These are phyloP conservation scores for Friedmanniomyces endolithicus DNA, from an alignment of 495 filamentous ascomycete genomes.

Conservation along the genomic window DNA sequence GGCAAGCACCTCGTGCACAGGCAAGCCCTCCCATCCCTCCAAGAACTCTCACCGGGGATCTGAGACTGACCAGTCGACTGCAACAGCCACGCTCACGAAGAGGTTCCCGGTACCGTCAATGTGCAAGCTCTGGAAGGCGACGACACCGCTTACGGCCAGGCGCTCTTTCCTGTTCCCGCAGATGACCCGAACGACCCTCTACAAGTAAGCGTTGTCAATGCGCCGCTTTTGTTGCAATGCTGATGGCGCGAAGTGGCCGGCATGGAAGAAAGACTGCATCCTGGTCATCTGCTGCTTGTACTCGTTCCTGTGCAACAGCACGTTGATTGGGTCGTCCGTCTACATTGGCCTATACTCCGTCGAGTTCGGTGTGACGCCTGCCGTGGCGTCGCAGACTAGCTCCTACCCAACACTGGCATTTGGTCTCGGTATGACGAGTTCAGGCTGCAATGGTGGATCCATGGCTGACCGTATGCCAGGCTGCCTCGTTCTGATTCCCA, in stretches of 20 bases:
- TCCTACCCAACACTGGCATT: slow-evolving; percentile 53
- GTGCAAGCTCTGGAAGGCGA: slow-evolving; percentile 46
- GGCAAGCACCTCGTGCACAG: background rate
- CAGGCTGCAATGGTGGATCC: background rate
- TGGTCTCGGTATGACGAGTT: slow-evolving; percentile 39
- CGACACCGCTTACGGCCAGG: slow-evolving; percentile 48
- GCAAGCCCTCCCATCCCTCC: background rate
- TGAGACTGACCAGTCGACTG: background rate
- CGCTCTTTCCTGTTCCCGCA: slow-evolving; percentile 48
- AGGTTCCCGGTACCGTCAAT: slow-evolving; percentile 47
- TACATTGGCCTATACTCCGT: slow-evolving; percentile 48
- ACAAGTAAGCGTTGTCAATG: slow-evolving; percentile 16
- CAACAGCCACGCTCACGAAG: slow-evolving; percentile 45
- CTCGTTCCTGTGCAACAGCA: slow-evolving; percentile 49
- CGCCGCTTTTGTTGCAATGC: background rate
- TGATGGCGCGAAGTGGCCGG: slow-evolving; percentile 36
- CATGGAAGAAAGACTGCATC: slow-evolving; percentile 47
- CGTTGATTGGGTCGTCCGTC: slow-evolving; percentile 45
- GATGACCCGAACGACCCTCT: slow-evolving; percentile 55
- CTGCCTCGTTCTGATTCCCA: slow-evolving; percentile 41
- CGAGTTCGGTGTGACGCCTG: slow-evolving; percentile 41
- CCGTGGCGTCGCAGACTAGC: slow-evolving; percentile 43
- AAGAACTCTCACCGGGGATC: background rate
- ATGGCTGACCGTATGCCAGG: background rate
- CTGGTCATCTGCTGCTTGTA: slow-evolving; percentile 46